Conservation (phyloP, 805 yeast genomes). For the Sugiyamaella marilandica region DNA sequence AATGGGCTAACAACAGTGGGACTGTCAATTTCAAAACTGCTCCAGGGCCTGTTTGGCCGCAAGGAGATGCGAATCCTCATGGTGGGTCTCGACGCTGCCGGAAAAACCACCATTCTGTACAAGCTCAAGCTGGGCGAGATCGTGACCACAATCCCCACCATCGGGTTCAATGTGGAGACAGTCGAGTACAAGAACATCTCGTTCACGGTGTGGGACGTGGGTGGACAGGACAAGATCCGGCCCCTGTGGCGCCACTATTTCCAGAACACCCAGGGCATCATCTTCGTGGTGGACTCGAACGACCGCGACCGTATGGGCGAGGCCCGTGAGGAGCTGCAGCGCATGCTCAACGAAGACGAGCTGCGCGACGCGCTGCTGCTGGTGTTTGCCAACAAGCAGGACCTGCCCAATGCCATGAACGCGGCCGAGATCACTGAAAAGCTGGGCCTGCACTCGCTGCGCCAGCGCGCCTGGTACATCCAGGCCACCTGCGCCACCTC, state of each 20-base stretch:
- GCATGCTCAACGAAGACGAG: conserved; percentile 98
- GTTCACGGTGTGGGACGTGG: conserved; percentile 98
- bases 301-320: conserved; percentile 97
- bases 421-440: conserved; percentile 98
- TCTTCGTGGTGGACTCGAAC: conserved; percentile 95
- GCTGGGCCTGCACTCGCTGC: conserved; percentile 91
- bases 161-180: conserved; percentile 96
- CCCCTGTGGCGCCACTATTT: conserved; percentile 98
- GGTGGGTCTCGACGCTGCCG: conserved; percentile 98
- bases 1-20: conserved; percentile 59
- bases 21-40: conserved; percentile 87
- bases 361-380: conserved; percentile 92
- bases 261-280: conserved; percentile 98
- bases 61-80: conserved; percentile 96
- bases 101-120: conserved; percentile 94
- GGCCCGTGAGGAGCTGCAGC: conserved; percentile 97
- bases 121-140: conserved; percentile 94
- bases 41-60: conserved; percentile 93
- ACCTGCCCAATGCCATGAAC: conserved; percentile 97
- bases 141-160: conserved; percentile 93
- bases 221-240: conserved; percentile 99
- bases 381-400: conserved; percentile 97
- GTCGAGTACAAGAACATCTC: conserved; percentile 96
- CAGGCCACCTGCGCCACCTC: conserved; percentile 99
- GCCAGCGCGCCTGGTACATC: conserved; percentile 99